Conservation (phyloP, 768 basidiomycete species). For the Boletus rubroflammeus region DNA sequence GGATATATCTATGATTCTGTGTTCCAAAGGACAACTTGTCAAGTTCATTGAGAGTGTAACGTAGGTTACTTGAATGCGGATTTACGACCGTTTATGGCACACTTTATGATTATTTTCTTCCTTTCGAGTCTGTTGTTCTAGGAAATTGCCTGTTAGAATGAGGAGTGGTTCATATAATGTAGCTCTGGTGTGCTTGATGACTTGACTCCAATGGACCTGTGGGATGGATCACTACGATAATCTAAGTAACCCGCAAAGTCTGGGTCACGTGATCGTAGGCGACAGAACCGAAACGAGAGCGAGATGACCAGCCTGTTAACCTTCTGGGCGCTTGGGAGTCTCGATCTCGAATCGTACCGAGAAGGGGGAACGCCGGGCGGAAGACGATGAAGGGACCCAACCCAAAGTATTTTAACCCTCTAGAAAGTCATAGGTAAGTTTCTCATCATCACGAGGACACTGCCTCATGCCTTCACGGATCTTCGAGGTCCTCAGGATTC, state of each 20-base stretch:
- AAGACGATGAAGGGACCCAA: no score
- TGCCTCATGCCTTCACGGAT: neutral
- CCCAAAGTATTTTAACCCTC: no score
- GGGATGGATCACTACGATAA: no score
- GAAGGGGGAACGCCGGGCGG: no score
- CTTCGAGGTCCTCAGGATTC: neutral
- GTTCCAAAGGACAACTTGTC: neutral
- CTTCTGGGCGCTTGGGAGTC: no score
- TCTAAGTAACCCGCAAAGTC: no score
- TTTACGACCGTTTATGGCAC: neutral
- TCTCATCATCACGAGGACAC: neutral
- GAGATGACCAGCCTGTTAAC: no score
- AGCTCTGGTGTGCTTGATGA: neutral
- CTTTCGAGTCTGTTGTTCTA: neutral
- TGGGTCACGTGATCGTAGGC: no score
- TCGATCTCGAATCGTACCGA: no score
- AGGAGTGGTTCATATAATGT: neutral
- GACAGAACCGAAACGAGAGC: no score
- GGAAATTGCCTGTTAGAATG: neutral
- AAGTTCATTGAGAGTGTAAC: neutral
- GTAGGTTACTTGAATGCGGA: neutral
- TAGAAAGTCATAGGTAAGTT: neutral
- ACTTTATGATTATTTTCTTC: neutral
- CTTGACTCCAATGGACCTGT: no score
- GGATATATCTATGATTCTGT: neutral